Percentiles rank a stretch among this genome's conserved stretches.
Conservation (phyloP, 768 basidiomycete genomes). For the Tephrocybe sp. region DNA sequence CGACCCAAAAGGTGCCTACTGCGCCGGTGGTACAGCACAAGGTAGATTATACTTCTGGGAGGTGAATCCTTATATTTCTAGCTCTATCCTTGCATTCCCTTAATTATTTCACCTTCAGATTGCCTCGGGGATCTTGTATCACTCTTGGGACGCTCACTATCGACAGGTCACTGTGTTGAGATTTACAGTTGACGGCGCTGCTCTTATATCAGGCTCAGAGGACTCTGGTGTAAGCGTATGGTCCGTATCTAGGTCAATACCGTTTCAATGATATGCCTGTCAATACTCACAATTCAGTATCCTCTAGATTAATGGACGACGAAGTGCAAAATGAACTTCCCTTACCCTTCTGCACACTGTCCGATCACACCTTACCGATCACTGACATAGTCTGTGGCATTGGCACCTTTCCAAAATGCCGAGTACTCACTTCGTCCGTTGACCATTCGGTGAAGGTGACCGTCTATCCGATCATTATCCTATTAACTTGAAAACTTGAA, state of each 20-base stretch:
- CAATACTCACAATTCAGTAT: not conserved
- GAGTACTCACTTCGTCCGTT: conserved; percentile 75
- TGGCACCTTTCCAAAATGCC: conserved; percentile 74
- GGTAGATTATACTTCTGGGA: conserved; percentile 97
- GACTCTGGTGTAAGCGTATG: conserved; percentile 90
- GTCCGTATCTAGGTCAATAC: conserved; percentile 78
- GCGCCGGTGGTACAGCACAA: conserved; percentile 84
- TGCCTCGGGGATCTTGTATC: conserved; percentile 89
- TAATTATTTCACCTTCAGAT: conserved; percentile 45
- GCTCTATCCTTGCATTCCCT: not conserved
- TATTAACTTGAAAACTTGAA: no score
- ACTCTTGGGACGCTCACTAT: conserved; percentile 95
- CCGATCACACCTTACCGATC: conserved; percentile 91
- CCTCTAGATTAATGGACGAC: conserved; percentile 68
- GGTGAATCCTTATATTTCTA: conserved; percentile 37
- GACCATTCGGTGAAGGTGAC: conserved; percentile 91
- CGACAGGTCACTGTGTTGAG: conserved; percentile 78
- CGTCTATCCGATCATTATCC: not conserved
- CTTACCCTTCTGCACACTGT: conserved; percentile 72
- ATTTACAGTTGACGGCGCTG: conserved; percentile 80
- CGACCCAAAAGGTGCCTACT: conserved; percentile 70
- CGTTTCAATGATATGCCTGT: conserved; percentile 13
- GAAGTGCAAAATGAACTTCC: conserved; percentile 72
- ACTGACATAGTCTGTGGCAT: conserved; percentile 79
- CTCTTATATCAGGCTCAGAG: conserved; percentile 83